Base-by-base conservation (phyloP, 2,329 filamentous ascomycete species). In the Thielaviopsis punctulata region DNA sequence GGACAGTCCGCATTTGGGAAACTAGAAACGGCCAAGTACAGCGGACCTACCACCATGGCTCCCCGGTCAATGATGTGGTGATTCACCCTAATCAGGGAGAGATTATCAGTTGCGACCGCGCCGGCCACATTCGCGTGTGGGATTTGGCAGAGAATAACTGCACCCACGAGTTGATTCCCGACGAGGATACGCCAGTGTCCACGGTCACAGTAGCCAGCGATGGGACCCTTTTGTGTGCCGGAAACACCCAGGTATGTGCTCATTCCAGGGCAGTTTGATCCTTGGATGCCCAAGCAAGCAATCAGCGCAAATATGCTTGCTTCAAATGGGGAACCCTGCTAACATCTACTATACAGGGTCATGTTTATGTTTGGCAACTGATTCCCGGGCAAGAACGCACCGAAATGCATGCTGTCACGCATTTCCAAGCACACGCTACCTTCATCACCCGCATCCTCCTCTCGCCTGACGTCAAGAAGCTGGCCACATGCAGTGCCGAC, bases 21-120 rank as follows among this genome's bases (percentile, higher is more conserved):
- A 95, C 88, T 4, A 74, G 89, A 46, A 85, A 77, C 12, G 90
- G 86, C 45, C 81, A 77, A 54, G 80, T 96, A 52, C 92, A 98
- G 68, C 79, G 92, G 52, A 95, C 90, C 67, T 98, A 98, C 65
- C 82, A 78, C 59, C 92, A 98, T 64, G 85, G 84, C 51, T 82
- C 80, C 30, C 81, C 92, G 0, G 92, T 90, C 50, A 98, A 95
- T 62, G 92, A 98, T 66, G 92, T 98, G 8, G 92, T 96, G n/a
- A 98, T 98, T 53, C 92, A 98, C 65, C 92, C 92, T 0, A 98
- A 98, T 63, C 92, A 98, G 69, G 92, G 90, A 55, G 92, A 98
- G 70, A 83, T 98, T 56, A 95, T 98, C 62, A 94, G 86, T 65
- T 95, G 90, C 64, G 92, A 98, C 65, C 80, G 90, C 30, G 82